Evolutionary conservation across 805 yeast species (phyloP).

Genomic region (Myxozyma lipomycoides): DNA sequence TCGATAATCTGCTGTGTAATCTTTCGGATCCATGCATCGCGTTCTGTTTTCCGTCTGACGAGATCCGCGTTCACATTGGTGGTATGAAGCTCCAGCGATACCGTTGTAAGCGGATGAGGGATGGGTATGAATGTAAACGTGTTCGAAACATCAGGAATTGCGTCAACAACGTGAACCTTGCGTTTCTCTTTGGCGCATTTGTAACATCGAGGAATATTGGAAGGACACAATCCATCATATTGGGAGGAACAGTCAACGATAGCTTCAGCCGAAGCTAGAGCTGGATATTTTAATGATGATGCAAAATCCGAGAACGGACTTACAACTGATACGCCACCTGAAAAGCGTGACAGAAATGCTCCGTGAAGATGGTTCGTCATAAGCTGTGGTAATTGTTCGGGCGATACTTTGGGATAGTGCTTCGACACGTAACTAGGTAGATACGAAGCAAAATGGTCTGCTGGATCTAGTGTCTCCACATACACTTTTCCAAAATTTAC

Average conservation of each 20-base stretch:
- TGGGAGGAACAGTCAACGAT: constrained; percentile 26
- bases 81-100: constrained; percentile 10
- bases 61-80: constrained; percentile 11
- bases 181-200: constrained; percentile 11
- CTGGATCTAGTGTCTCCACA: not conserved
- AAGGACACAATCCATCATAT: constrained; percentile 30
- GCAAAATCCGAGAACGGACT: constrained; percentile 27
- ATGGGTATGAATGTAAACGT: constrained; percentile 13
- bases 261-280: constrained; percentile 26
- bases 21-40: constrained; percentile 13
- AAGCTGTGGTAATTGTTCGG: constrained; percentile 16
- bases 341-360: constrained; percentile 28
- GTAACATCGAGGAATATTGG: constrained; percentile 19
- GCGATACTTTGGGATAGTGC: constrained; percentile 1
- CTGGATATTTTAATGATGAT: constrained; percentile 20
- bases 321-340: constrained; percentile 26
- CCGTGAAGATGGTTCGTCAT: constrained; percentile 34
- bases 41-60: constrained; percentile 13
- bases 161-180: constrained; percentile 1
- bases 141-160: constrained; percentile 5
- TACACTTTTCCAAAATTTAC: not conserved
- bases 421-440: constrained; percentile 21
- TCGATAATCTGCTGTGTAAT: constrained; percentile 10
- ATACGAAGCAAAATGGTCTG: constrained; percentile 27
- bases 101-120: constrained; percentile 22